Evolutionary conservation across 768 basidiomycete genomes (phyloP), one percentile per base, ranked within the genome.

Genomic region (Gloeostereum incarnatum): DNA sequence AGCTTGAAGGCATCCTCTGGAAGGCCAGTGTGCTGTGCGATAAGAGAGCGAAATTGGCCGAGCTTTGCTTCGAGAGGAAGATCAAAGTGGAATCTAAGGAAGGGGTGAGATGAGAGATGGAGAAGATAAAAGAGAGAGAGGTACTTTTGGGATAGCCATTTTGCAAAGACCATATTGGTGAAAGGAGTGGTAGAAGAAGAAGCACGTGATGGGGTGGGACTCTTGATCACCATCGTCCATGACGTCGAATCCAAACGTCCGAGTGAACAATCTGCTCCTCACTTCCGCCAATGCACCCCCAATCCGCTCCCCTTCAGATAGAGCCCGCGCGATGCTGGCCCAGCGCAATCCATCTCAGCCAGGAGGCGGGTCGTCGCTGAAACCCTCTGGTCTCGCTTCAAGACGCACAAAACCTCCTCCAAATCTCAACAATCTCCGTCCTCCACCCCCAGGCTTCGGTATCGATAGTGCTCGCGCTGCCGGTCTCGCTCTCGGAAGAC

Each of bases 21-120:
- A 9, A 97, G 69, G 38, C 79, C 78, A 2, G 87, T 92, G 50
- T 81, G 75, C 4, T 79, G 69, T 10, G 87, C 80, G 36, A 96
- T 62, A 16, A 71, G 65, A 3, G 65, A 47, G 26, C 84, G 71
- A 36, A 93, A 57, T 6, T 60, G 58, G 18, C 64, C 62, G 33
- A 92, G 70, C 9, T 70, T 70, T 0, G 83, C 74, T 36, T 69
- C 52, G 14, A 67, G 73, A 0, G 86, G 82, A 4, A 82, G 60
- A 8, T 62, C 56, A 42, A 71, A 60, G 18, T 56, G 35, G 44
- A 69, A 59, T 36, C 63, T 61, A 45, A 41, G 27, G 32, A 27
- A 25, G 18, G 27, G 19, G 2, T 39, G 3, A 36, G n/a, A 25
- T 19, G 41, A 33, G 3, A 35, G 36, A 23, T 17, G 42, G 43